Percentiles rank a stretch among this genome's conserved stretches.
Evolutionary conservation across 192 early-diverging fungal genomes (phyloP).

Genomic region (Dissophora ornata): DNA sequence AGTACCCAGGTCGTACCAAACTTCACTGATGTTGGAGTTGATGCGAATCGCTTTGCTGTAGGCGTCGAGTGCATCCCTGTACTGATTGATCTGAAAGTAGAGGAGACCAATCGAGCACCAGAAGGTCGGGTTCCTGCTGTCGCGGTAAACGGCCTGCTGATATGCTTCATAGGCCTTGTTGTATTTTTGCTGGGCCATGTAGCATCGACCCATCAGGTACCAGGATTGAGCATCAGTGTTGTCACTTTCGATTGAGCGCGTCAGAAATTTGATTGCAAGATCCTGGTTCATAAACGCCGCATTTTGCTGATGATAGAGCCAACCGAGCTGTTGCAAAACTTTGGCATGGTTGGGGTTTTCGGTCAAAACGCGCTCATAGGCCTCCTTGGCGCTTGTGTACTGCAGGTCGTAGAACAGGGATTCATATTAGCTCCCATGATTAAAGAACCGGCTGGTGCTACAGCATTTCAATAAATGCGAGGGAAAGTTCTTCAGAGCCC

Average conservation of each 20-base stretch:
- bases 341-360: conserved; percentile 95
- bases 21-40: conserved; percentile 94
- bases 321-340: conserved; percentile 95
- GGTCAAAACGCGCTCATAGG: conserved; percentile 90
- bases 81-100: conserved; percentile 97
- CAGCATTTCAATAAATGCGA: too few relatives aligned
- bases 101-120: conserved; percentile 99
- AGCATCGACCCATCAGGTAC: conserved; percentile 95
- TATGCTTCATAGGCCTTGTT: conserved; percentile 97
- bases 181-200: conserved; percentile 95
- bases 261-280: conserved; percentile 83
- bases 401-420: too few relatives aligned
- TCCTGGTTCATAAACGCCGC: conserved; percentile 88
- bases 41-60: conserved; percentile 95
- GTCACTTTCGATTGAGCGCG: conserved; percentile 85
- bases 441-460: too few relatives aligned
- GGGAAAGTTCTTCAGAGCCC: conserved; percentile 11
- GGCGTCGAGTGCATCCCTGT: conserved; percentile 95
- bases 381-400: conserved; percentile 80
- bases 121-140: conserved; percentile 93
- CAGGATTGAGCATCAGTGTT: conserved; percentile 91
- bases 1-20: conserved; percentile 97
- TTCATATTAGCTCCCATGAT: too few relatives aligned
- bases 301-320: conserved; percentile 93
- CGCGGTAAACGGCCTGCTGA: conserved; percentile 95